These are phyloP conservation scores for Podila verticillata DNA, from an alignment of 192 early-diverging fungal genomes.

Conservation along the genomic window DNA sequence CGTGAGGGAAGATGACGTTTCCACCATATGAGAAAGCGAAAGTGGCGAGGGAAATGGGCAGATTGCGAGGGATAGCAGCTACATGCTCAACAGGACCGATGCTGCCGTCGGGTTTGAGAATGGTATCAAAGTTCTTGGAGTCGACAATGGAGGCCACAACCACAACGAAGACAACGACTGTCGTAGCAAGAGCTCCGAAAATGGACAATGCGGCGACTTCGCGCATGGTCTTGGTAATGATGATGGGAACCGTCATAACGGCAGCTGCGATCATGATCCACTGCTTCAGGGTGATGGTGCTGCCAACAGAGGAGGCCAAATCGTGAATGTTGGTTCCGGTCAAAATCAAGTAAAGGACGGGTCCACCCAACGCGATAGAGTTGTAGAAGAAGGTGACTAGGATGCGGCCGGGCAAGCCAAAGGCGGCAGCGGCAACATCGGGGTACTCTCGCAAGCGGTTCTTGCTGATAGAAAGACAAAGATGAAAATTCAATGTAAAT, in stretches of 20 bases:
- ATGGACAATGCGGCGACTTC: constrained; percentile 68
- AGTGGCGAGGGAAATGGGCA: constrained; percentile 72
- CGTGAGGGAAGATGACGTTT: constrained; percentile 78
- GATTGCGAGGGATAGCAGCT: constrained; percentile 55
- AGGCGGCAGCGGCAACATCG: constrained; percentile 70
- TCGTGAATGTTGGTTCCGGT: constrained; percentile 69
- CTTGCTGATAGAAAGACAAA: constrained; percentile 18
- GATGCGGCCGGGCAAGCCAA: constrained; percentile 58
- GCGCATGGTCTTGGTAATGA: constrained; percentile 73
- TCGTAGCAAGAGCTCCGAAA: constrained; percentile 73
- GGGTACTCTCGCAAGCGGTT: constrained; percentile 66
- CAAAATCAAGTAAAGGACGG: constrained; percentile 71
- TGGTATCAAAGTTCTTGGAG: constrained; percentile 47
- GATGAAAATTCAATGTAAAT: too few relatives aligned
- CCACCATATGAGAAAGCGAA: constrained; percentile 77
- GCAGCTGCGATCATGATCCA: constrained; percentile 71
- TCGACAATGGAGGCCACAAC: constrained; percentile 58
- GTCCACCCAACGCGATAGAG: constrained; percentile 62
- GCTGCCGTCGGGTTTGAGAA: constrained; percentile 6
- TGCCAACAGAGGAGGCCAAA: constrained; percentile 55
- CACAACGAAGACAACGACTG: constrained; percentile 71
- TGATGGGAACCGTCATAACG: constrained; percentile 69
- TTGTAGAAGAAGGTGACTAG: constrained; percentile 65
- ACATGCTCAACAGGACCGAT: constrained; percentile 41
- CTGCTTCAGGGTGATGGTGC: constrained; percentile 44